Conservation (phyloP, 2,329 filamentous ascomycete species). For the Monilinia vaccinii-corymbosi region DNA sequence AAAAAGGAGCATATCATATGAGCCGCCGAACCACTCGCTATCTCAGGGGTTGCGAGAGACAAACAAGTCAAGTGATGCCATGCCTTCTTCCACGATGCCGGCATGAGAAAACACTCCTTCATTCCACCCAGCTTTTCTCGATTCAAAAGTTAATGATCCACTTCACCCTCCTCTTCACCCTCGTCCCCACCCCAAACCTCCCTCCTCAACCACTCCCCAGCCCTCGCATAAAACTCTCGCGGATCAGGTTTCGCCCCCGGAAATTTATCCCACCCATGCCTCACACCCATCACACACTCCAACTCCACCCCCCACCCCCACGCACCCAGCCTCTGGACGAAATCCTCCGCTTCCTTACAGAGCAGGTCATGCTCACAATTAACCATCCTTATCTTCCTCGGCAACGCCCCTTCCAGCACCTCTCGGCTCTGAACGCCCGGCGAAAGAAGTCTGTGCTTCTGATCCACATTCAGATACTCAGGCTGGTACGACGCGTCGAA, state of each 20-base stretch:
- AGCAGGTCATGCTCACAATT: constrained; percentile 22
- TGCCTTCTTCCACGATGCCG: neutral
- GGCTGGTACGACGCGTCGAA: constrained; percentile 17
- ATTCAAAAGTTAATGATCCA: neutral
- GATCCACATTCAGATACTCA: constrained; percentile 12
- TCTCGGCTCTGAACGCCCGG: constrained; percentile 16
- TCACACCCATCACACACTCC: constrained; percentile 16
- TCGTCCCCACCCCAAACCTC: constrained; percentile 1
- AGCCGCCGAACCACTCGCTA: no score
- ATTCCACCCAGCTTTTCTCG: neutral
- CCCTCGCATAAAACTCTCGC: constrained; percentile 1
- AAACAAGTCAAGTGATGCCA: no score
- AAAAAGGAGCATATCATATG: no score
- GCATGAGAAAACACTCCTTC: neutral
- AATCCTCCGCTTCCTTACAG: constrained; percentile 17
- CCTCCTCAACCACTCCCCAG: neutral
- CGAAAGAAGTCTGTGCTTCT: neutral
- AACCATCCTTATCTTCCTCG: constrained; percentile 17
- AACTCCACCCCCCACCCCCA: constrained; percentile 20
- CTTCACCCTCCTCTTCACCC: neutral
- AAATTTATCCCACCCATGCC: constrained; percentile 23
- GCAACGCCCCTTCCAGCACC: constrained; percentile 16
- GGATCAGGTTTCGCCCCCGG: constrained; percentile 1
- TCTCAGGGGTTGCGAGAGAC: no score
- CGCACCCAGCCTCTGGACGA: constrained; percentile 16